These are phyloP conservation scores for Monilinia fructigena DNA, from an alignment of 2,329 filamentous ascomycete species.

Conservation along the genomic window DNA sequence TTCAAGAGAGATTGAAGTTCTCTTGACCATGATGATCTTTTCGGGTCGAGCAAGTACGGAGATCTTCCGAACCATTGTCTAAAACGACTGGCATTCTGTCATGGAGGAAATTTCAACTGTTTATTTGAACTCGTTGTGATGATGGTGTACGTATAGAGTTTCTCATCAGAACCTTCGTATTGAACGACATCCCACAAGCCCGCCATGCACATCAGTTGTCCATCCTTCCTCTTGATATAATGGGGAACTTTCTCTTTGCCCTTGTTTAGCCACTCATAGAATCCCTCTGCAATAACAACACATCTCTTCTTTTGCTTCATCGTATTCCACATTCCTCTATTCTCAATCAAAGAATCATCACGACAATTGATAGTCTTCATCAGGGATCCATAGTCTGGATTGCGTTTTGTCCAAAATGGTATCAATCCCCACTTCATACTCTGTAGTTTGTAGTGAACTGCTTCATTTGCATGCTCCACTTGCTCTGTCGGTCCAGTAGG, in stretches of 20 bases:
- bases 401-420: slow-evolving; percentile 87
- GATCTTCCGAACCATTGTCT: slow-evolving; percentile 67
- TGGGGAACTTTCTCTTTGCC: slow-evolving; percentile 81
- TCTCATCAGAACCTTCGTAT: slow-evolving; percentile 70
- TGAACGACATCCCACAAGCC: slow-evolving; percentile 88
- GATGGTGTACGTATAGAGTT: slow-evolving; percentile 85
- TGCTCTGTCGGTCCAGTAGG: not conserved
- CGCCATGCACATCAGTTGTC: slow-evolving; percentile 77
- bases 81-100: slow-evolving; percentile 95
- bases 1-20: slow-evolving; percentile 77
- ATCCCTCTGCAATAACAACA: slow-evolving; percentile 84
- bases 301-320: slow-evolving; percentile 92
- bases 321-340: slow-evolving; percentile 82
- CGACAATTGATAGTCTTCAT: slow-evolving; percentile 95
- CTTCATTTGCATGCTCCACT: slow-evolving; percentile 27
- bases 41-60: slow-evolving; percentile 76
- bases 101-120: slow-evolving; percentile 80
- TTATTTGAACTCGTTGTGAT: slow-evolving; percentile 87
- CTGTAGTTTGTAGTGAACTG: slow-evolving; percentile 74
- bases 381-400: slow-evolving; percentile 72
- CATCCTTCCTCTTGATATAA: slow-evolving; percentile 79
- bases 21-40: slow-evolving; percentile 67
- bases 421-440: slow-evolving; percentile 95
- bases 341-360: slow-evolving; percentile 75
- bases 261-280: slow-evolving; percentile 93